Percentiles rank a stretch among this genome's conserved stretches.
phyloP scores from a whole-genome alignment of 1,284 basidiomycete genomes.

The Microbotryum scabiosae region DNA sequence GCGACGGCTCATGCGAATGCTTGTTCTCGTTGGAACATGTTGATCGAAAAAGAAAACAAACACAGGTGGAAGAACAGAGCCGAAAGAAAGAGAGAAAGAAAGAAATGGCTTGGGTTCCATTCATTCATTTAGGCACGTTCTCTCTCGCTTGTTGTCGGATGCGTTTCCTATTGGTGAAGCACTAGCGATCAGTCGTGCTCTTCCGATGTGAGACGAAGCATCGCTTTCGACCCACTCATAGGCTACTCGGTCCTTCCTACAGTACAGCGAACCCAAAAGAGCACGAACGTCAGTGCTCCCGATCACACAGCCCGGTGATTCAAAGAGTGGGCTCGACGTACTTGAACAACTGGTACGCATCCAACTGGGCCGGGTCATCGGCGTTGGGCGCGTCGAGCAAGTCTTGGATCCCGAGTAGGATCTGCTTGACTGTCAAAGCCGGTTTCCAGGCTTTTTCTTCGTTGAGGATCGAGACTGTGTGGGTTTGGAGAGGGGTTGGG shows the following conservation, averaged over 20 bases:
- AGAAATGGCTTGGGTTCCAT: neutral
- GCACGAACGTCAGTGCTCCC: too few relatives aligned
- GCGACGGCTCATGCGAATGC: too few relatives aligned
- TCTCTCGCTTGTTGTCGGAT: constrained; percentile 25
- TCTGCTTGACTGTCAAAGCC: constrained; percentile 97
- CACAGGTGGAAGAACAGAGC: neutral
- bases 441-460: constrained; percentile 99
- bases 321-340: constrained; percentile 4
- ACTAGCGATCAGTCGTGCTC: neutral
- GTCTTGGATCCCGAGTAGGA: constrained; percentile 61
- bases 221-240: constrained; percentile 19
- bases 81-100: neutral
- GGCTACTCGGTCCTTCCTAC: constrained; percentile 20
- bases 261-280: neutral
- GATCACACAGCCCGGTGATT: neutral
- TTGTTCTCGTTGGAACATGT: too few relatives aligned
- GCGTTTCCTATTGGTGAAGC: constrained; percentile 5
- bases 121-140: constrained; percentile 16
- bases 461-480: constrained; percentile 81
- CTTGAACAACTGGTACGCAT: constrained; percentile 34
- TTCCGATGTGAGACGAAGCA: neutral
- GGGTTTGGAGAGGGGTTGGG: too few relatives aligned
- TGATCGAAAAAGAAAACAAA: too few relatives aligned
- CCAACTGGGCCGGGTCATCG: constrained; percentile 36
- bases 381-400: constrained; percentile 33